These are phyloP conservation scores for Suhomyces tanzawaensis DNA, from an alignment of 805 yeast species.

Conservation along the genomic window DNA sequence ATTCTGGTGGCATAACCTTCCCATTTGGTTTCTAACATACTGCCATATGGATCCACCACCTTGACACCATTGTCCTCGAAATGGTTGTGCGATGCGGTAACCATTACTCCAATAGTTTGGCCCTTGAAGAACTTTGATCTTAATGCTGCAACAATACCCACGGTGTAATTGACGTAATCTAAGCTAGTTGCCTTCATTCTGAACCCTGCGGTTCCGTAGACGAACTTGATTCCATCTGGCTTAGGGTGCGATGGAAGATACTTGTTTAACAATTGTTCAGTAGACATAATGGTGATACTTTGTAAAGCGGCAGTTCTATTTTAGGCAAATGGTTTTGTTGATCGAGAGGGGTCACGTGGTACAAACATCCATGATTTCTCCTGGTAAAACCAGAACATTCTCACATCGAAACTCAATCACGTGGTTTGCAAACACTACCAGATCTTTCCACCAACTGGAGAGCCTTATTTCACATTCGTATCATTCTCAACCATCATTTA, in stretches of 20 bases:
- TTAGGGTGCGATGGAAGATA: conserved; percentile 37
- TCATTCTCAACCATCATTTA: too few species aligned
- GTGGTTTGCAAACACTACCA: too few species aligned
- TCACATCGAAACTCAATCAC: too few species aligned
- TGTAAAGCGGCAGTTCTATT: neutral
- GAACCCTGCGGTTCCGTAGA: conserved; percentile 98
- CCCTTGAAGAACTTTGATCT: conserved; percentile 73
- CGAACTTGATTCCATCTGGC: conserved; percentile 41
- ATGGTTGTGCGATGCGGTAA: conserved; percentile 94
- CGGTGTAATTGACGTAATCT: conserved; percentile 72
- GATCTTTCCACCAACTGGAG: too few species aligned
- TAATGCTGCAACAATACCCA: conserved; percentile 77
- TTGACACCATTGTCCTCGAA: conserved; percentile 56
- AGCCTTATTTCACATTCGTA: too few species aligned
- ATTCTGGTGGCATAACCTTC: conserved; percentile 75
- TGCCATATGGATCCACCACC: conserved; percentile 90
- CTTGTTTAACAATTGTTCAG: conserved; percentile 2
- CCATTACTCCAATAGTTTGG: conserved; percentile 87
- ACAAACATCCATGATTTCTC: too few species aligned
- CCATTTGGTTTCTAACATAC: conserved; percentile 84
- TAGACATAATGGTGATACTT: conserved; percentile 10
- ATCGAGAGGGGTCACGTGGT: neutral
- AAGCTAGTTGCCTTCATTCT: conserved; percentile 67
- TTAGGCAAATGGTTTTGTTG: neutral
- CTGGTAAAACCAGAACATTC: too few species aligned